Base-by-base conservation (phyloP, 495 filamentous ascomycete species). In the Neurospora tetraspora region DNA sequence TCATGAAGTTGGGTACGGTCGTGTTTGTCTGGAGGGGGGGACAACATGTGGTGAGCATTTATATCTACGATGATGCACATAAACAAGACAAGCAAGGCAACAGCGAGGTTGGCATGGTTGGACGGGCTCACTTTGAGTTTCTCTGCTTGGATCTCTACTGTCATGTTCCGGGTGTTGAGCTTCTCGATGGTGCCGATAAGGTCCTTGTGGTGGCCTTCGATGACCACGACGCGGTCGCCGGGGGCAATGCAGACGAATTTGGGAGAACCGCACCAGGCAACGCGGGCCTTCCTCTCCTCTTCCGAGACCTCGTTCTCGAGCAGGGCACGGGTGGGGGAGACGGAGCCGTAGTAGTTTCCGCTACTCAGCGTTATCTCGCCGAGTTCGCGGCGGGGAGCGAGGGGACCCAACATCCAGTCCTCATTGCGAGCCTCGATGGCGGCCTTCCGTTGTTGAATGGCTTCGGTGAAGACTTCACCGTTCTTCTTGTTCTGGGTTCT, bases 181-280 rank as follows among this genome's bases (percentile, higher is more conserved):
- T 80, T 75, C 68, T 71, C 77, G 38, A 98, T 88, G 39, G 82
- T 82, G 37, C 90, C 91, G 82, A 99, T 97, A 81, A 90, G 91
- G 72, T 93, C 93, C 83, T 90, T 91, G 74, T 94, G 91, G 72
- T 84, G 84, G 27, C 94, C 94, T 69, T 90, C 89, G 65, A 91
- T 82, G 39, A 97, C 79, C 42, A 93, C 92, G 39, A 97, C 92
- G 71, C 94, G 86, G 77, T 98, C 94, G 10, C 88, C 89, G 9
- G 81, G 77, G 18, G 84, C 87, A 74, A 98, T 85, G 71, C 91
- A 91, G 73, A 90, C 84, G 75, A 85, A 85, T 76, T 86, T 84
- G 47, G 85, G 82, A 71, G 88, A 89, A 59, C 85, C 84, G 39
- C 78, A 78, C 85, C 85, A 86, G 11, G 80, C 77, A 39, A 77